phyloP scores from a whole-genome alignment of 2,329 filamentous ascomycete species.

The Cytospora mali region DNA sequence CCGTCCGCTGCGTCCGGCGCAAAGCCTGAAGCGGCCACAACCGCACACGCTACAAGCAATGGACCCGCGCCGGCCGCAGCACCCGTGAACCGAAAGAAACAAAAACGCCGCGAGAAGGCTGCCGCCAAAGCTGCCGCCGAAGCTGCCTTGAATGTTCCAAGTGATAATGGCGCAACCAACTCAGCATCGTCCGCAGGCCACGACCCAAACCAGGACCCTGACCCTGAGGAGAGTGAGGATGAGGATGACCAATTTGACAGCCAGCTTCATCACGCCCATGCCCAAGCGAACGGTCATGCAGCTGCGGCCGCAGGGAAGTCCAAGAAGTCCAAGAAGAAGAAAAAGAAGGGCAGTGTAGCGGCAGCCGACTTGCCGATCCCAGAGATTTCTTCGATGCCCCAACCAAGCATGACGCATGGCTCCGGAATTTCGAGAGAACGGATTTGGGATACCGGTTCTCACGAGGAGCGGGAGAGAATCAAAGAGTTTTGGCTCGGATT shows the following conservation, averaged over 20 bases:
- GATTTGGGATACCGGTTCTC: constrained; percentile 96
- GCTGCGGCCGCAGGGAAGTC: constrained; percentile 42
- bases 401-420: constrained; percentile 38
- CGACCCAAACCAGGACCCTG: constrained; percentile 45
- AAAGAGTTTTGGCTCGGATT: constrained; percentile 97
- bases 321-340: constrained; percentile 71
- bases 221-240: constrained; percentile 60
- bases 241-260: constrained; percentile 46
- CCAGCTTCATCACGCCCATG: constrained; percentile 44
- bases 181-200: constrained; percentile 36
- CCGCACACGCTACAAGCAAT: constrained; percentile 27
- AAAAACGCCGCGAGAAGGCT: constrained; percentile 87
- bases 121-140: constrained; percentile 67
- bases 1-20: constrained; percentile 39
- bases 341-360: constrained; percentile 54
- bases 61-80: constrained; percentile 42
- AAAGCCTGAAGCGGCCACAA: constrained; percentile 35
- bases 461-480: constrained; percentile 94
- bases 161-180: constrained; percentile 46
- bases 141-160: constrained; percentile 39
- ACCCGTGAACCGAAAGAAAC: constrained; percentile 87
- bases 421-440: constrained; percentile 70
- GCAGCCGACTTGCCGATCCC: constrained; percentile 33
- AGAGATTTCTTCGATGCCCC: constrained; percentile 35
- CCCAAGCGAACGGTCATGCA: constrained; percentile 38